phyloP scores from a whole-genome alignment of 768 basidiomycete species.

The Pleurotus tuoliensis region DNA sequence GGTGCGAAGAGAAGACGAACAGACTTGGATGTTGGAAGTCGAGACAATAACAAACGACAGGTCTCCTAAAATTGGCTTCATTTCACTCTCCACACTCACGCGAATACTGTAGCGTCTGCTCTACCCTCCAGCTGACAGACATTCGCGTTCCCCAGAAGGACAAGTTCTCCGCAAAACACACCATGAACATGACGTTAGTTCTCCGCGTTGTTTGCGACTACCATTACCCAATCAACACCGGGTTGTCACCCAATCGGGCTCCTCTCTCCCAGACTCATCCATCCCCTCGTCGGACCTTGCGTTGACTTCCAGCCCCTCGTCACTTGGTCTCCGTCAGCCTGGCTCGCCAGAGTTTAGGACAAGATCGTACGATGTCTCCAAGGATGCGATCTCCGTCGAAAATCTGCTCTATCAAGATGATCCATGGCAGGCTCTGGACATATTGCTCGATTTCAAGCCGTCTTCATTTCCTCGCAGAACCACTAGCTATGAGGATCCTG shows the following conservation, averaged over 20 bases:
- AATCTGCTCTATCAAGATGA: slow-evolving; percentile 37
- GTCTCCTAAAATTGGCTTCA: background rate
- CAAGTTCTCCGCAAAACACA: too few relatives aligned
- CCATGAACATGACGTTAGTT: too few relatives aligned
- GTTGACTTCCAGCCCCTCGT: slow-evolving; percentile 7
- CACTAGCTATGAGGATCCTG: too few relatives aligned
- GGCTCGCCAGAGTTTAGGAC: background rate
- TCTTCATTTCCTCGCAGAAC: too few relatives aligned
- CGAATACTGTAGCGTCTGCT: background rate
- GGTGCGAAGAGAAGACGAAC: background rate
- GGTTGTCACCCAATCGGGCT: background rate
- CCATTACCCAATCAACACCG: background rate
- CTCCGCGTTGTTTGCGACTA: slow-evolving; percentile 5
- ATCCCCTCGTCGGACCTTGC: slow-evolving; percentile 5
- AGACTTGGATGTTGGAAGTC: background rate
- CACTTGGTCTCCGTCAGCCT: slow-evolving; percentile 9
- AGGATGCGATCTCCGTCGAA: slow-evolving; percentile 16
- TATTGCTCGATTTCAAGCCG: slow-evolving; percentile 30
- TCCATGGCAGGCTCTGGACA: slow-evolving; percentile 42
- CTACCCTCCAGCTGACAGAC: slow-evolving; percentile 2
- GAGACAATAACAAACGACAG: background rate
- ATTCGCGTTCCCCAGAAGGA: slow-evolving; percentile 1
- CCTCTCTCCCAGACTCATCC: slow-evolving; percentile 4
- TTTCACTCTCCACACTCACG: background rate
- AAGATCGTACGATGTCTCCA: background rate